A percentile compares a stretch with the other conserved stretches of the same genome.
Conservation (phyloP, 805 yeast species). For the Candida parachauliodes region DNA sequence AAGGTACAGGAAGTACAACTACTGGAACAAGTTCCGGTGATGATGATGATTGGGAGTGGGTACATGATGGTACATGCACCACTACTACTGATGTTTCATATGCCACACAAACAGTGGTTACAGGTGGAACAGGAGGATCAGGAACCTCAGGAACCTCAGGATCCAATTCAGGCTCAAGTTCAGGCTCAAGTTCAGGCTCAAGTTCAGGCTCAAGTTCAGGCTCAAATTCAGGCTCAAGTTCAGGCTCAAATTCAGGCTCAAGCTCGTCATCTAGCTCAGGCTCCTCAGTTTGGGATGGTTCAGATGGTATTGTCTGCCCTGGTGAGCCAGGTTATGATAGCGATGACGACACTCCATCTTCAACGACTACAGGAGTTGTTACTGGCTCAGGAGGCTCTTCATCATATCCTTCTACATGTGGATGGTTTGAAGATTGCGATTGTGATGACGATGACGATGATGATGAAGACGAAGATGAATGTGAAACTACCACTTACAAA, state of each 20-base stretch:
- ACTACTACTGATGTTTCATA: conserved; percentile 10
- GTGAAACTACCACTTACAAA: conserved; percentile 5
- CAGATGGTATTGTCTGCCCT: conserved; percentile 11
- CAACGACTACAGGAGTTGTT: neutral
- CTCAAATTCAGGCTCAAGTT: neutral
- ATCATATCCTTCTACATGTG: conserved; percentile 5
- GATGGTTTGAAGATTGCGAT: conserved; percentile 11
- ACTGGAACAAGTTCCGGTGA: conserved; percentile 5
- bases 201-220: conserved; percentile 5
- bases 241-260: conserved; percentile 1
- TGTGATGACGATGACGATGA: conserved; percentile 7
- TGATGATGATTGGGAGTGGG: conserved; percentile 12
- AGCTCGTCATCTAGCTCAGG: neutral
- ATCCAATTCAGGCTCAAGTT: conserved; percentile 7
- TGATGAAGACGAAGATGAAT: conserved; percentile 6
- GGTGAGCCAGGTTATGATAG: conserved; percentile 16
- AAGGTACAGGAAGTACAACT: conserved; percentile 1
- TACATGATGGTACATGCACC: conserved; percentile 15
- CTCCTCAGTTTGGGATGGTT: conserved; percentile 7
- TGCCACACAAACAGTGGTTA: conserved; percentile 4
- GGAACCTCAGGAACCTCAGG: conserved; percentile 11
- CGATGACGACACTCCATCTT: conserved; percentile 7
- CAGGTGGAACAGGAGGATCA: conserved; percentile 6
- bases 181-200: conserved; percentile 11
- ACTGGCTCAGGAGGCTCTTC: neutral